Evolutionary conservation across 2,329 filamentous ascomycete species (phyloP).

Genomic region (Ophiosphaerella narmari): DNA sequence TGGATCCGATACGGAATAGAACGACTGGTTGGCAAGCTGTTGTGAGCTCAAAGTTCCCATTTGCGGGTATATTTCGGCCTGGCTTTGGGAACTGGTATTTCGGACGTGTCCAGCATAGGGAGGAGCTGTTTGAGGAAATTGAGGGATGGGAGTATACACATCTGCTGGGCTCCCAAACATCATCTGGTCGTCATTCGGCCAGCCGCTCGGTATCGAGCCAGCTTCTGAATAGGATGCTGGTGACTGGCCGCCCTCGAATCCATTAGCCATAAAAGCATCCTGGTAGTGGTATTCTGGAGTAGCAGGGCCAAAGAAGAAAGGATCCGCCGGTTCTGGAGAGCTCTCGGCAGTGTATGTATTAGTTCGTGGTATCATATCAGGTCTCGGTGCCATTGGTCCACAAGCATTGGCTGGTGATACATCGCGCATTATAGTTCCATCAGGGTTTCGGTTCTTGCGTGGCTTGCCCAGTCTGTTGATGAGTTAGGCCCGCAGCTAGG

Average conservation of each 20-base stretch:
- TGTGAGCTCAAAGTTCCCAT: constrained; percentile 31
- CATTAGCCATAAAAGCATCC: constrained; percentile 34
- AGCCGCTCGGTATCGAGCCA: constrained; percentile 31
- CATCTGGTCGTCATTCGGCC: constrained; percentile 40
- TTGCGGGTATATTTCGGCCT: constrained; percentile 36
- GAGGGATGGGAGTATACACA: constrained; percentile 32
- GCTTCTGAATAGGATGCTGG: constrained; percentile 38
- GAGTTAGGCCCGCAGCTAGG: constrained; percentile 18
- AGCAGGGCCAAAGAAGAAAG: constrained; percentile 41
- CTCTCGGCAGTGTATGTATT: constrained; percentile 37
- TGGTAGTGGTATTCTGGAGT: constrained; percentile 44
- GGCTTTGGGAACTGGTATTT: constrained; percentile 36
- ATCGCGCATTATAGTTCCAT: constrained; percentile 42
- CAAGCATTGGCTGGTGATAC: constrained; percentile 40
- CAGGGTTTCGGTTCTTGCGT: constrained; percentile 44
- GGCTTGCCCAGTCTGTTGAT: constrained; percentile 39
- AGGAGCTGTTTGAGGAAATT: constrained; percentile 26
- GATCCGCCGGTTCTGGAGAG: constrained; percentile 43
- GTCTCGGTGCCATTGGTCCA: constrained; percentile 32
- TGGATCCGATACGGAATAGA: constrained; percentile 29
- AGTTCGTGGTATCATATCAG: constrained; percentile 40
- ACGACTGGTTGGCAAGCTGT: constrained; percentile 29
- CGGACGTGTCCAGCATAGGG: constrained; percentile 31
- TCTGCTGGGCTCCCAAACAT: constrained; percentile 35
- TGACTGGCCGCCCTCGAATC: constrained; percentile 40